Base-by-base conservation (phyloP, 2,329 filamentous ascomycete species). In the Monilinia fructicola region DNA sequence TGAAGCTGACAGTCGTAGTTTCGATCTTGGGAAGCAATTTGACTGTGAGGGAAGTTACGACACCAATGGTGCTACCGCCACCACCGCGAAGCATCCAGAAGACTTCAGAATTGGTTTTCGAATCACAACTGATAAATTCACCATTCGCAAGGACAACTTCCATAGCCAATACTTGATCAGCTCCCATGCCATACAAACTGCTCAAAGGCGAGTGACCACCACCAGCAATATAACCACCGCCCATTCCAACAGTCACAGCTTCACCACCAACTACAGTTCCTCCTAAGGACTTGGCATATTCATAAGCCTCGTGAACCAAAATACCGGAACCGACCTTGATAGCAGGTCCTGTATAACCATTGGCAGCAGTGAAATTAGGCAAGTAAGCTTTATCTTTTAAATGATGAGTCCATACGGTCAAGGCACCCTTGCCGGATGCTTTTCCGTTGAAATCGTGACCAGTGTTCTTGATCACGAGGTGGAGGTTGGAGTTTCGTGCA, bases 1-100 rank as follows among this genome's bases (percentile, higher is more conserved):
- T 77, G n/a, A 81, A 82, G 23, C 78, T 76, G 0, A 79, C 75
- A 6, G 78, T 75, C 1, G 75, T 71, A 0, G 78, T 77, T 0
- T 75, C 74, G 0, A 75, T 73, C 2, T 74, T 74, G 1, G 80
- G 81, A 0, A 81, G 78, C 0, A 83, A 82, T 68, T 82, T 82
- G n/a, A 85, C 73, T 0, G 85, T 87, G 46, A 88, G 76, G 0
- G 84, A 86, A 1, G 81, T 82, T n/a, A 88, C 81, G 1, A 89
- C 79, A 0, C 84, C 87, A 71, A 87, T 89, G 0, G 85, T 88
- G 18, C 66, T 67, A 14, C 69, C 68, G 21, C 73, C 72, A 21
- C 71, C 73, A 12, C 73, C 73, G 2, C 71, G 69, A 18, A 75
- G 68, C 42, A 69, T 69, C 69, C 71, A 74, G 65, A 71, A 75